Base-by-base conservation (phyloP, 1,139 yeast species). In the Insectozyma bohioensis region DNA sequence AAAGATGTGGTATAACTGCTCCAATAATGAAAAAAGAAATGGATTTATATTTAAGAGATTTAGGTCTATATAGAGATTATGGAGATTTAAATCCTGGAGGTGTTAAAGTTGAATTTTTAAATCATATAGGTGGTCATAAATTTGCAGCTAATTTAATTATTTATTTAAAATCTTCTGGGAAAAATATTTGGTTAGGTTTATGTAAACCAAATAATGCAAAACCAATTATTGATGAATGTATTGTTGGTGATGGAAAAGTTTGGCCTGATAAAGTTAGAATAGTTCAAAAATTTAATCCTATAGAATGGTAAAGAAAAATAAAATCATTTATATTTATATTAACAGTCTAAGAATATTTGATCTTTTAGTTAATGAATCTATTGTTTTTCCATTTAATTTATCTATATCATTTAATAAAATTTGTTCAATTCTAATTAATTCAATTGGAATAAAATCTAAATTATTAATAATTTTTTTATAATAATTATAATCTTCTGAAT, bases 61-160 rank as follows among this genome's bases (percentile, higher is more conserved):
- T 73, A 26, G 92, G 80, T 3, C 60, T 84, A 16, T 76, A 77
- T 47, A 71, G 97, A 48, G 97, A 90, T 55, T 50, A 61, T 24
- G 81, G 86, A 4, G 95, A 85, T 51, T 69, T 66, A 29, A 68
- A 90, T 33, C 79, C 86, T 0, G 80, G 72, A 23, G 97, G 97
- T 3, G 85, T 83, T 2, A 61, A 66, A 9, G 86, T 88, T 3
- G 66, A 72, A 3, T 87, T 58, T 48, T 72, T 85, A 14, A 87
- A 85, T 51, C 98, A 92, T 56, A 83, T 92, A 19, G 98, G 98
- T 3, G 97, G 97, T 2, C 98, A 92, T 59, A 92, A 92, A 52
- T 92, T 67, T 56, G 85, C 92, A 1, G 97, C 97, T 2, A 92
- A 92, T 57, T 85, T 86, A 2, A 70, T 87, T 34, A 74, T 90